Conservation (phyloP, 2,329 filamentous ascomycete species). For the Trichoderma citrinoviride region DNA sequence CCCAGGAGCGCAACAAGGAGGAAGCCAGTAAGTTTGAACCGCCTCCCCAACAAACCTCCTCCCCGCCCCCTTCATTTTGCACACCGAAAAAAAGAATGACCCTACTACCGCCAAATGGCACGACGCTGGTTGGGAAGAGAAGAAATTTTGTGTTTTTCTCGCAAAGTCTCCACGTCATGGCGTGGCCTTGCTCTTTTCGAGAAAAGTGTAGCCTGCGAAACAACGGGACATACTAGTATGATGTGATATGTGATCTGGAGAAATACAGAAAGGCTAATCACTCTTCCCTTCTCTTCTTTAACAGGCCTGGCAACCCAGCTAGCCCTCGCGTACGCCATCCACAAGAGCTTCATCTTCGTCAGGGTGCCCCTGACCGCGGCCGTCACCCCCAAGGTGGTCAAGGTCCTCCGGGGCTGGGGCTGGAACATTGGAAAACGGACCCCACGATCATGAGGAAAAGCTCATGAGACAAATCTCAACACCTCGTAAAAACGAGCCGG, state of each 20-base stretch:
- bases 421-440: constrained; percentile 85
- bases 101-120: too few relatives aligned
- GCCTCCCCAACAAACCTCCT: not conserved
- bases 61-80: too few relatives aligned
- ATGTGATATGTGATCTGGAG: not conserved
- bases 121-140: too few relatives aligned
- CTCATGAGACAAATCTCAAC: not conserved
- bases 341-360: constrained; percentile 96
- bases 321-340: constrained; percentile 90
- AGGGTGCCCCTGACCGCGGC: constrained; percentile 91
- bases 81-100: too few relatives aligned
- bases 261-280: constrained; percentile 27
- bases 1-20: constrained; percentile 57
- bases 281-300: not conserved
- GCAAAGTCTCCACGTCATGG: constrained; percentile 11
- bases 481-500: not conserved
- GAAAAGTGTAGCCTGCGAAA: not conserved
- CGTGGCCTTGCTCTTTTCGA: not conserved
- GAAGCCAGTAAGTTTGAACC: constrained; percentile 67
- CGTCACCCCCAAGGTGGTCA: constrained; percentile 91
- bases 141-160: not conserved
- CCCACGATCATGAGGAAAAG: constrained; percentile 18
- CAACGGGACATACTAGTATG: not conserved
- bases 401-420: constrained; percentile 80
- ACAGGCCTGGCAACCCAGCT: constrained; percentile 73